A percentile compares a stretch with the other conserved stretches of the same genome.
These are phyloP conservation scores for Yueomyces sp. DNA, from an alignment of 1,139 yeast genomes.

Conservation along the genomic window DNA sequence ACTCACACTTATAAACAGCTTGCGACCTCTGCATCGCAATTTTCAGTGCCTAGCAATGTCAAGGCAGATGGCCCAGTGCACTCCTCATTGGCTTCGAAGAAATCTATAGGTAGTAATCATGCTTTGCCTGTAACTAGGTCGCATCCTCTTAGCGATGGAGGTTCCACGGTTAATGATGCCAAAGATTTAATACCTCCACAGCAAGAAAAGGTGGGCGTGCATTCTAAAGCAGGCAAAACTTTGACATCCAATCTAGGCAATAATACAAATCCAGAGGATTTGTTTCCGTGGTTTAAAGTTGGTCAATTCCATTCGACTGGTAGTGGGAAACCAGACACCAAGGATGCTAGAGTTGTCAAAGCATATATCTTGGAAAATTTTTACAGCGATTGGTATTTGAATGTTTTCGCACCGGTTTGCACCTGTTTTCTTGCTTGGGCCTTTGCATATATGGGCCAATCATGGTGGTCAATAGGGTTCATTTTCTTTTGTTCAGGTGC, in stretches of 20 bases:
- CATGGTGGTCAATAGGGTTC: slow-evolving; percentile 35
- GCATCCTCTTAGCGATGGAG: too few relatives aligned
- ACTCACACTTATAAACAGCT: not conserved
- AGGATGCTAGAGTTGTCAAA: slow-evolving; percentile 30
- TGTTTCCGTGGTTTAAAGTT: slow-evolving; percentile 32
- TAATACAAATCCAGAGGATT: slow-evolving; percentile 7
- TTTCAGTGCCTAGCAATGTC: too few relatives aligned
- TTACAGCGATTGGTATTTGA: slow-evolving; percentile 63
- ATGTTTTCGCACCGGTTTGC: slow-evolving; percentile 49
- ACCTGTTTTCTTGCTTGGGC: slow-evolving; percentile 65
- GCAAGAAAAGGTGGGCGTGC: slow-evolving; percentile 6
- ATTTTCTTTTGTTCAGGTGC: slow-evolving; percentile 51
- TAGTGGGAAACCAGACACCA: slow-evolving; percentile 10
- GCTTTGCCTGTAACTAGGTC: too few relatives aligned
- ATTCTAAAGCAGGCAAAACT: slow-evolving; percentile 2
- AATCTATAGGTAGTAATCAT: too few relatives aligned
- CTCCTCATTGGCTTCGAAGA: too few relatives aligned
- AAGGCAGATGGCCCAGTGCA: too few relatives aligned
- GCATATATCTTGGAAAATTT: slow-evolving; percentile 56
- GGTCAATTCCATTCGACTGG: slow-evolving; percentile 29
- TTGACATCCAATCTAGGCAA: too few relatives aligned
- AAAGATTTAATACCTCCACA: too few relatives aligned
- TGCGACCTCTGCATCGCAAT: too few relatives aligned
- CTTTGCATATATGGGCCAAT: slow-evolving; percentile 39
- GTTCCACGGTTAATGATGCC: too few relatives aligned